phyloP scores from a whole-genome alignment of 495 filamentous ascomycete species.

The Xylaria cubensis region DNA sequence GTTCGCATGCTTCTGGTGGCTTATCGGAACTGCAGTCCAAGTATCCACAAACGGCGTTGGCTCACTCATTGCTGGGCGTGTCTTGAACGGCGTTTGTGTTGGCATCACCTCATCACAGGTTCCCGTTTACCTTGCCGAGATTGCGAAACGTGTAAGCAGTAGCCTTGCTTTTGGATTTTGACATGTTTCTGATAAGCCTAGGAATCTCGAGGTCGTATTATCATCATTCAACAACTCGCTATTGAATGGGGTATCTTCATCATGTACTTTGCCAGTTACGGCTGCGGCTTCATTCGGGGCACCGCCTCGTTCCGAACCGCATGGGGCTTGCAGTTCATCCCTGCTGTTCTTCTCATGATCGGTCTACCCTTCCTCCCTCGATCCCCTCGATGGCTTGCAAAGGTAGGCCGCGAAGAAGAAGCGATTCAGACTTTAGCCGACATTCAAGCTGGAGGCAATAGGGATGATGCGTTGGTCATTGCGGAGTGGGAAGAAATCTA shows the following conservation, averaged over 20 bases:
- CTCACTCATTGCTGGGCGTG: slow-evolving; percentile 71
- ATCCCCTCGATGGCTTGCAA: slow-evolving; percentile 76
- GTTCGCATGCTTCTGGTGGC: slow-evolving; percentile 73
- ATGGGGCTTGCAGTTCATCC: slow-evolving; percentile 77
- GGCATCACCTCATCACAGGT: slow-evolving; percentile 80
- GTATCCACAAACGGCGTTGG: slow-evolving; percentile 64
- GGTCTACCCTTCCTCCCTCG: slow-evolving; percentile 74
- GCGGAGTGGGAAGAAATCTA: slow-evolving; percentile 77
- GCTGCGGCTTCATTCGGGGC: slow-evolving; percentile 66
- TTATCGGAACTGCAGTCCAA: slow-evolving; percentile 72
- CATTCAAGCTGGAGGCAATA: slow-evolving; percentile 71
- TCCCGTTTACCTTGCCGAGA: slow-evolving; percentile 81
- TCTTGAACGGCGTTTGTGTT: slow-evolving; percentile 75
- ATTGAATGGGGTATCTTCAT: slow-evolving; percentile 73
- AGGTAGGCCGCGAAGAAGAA: slow-evolving; percentile 71
- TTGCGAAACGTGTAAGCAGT: slow-evolving; percentile 69
- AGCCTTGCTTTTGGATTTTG: neutral
- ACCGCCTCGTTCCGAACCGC: slow-evolving; percentile 72
- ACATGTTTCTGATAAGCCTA: slow-evolving; percentile 21
- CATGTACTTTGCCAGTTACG: slow-evolving; percentile 54
- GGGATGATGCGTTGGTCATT: slow-evolving; percentile 70
- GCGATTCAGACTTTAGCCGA: slow-evolving; percentile 69
- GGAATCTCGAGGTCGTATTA: slow-evolving; percentile 62
- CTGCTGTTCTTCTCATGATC: slow-evolving; percentile 66
- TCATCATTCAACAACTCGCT: slow-evolving; percentile 77